Percentiles rank a stretch among this genome's conserved stretches.
Conservation (phyloP, 768 basidiomycete genomes). For the Pisolithus marmoratus region DNA sequence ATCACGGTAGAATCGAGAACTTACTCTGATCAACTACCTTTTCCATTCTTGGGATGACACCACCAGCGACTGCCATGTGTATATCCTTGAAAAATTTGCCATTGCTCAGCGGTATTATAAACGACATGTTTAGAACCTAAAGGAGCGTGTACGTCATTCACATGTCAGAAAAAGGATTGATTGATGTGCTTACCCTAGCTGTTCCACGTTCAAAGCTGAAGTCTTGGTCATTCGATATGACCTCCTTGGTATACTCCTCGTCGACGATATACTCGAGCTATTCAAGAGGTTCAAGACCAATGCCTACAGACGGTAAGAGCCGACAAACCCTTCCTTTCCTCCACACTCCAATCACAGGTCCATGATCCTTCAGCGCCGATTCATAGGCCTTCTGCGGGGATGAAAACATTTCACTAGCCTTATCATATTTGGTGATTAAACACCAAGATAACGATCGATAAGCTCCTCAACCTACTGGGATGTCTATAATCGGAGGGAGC, state of each 20-base stretch:
- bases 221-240: conserved; percentile 23
- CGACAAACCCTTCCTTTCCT: conserved; percentile 16
- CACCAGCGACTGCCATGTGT: conserved; percentile 1
- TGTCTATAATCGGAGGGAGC: not conserved
- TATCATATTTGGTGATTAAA: not conserved
- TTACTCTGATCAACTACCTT: conserved; percentile 17
- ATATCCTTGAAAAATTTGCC: conserved; percentile 4
- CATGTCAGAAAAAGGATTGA: not conserved
- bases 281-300: not conserved
- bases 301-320: not conserved
- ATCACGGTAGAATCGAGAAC: not conserved
- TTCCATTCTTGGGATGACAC: conserved; percentile 22
- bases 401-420: conserved; percentile 20
- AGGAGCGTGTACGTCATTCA: not conserved
- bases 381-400: conserved; percentile 28
- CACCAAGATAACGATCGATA: conserved; percentile 4
- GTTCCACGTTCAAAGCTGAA: conserved; percentile 31
- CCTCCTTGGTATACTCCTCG: conserved; percentile 19
- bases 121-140: conserved; percentile 29
- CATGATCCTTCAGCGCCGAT: conserved; percentile 20
- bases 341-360: conserved; percentile 20
- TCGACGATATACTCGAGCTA: conserved; percentile 33
- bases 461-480: not conserved
- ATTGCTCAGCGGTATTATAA: conserved; percentile 9
- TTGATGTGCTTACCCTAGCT: conserved; percentile 17